Base-by-base conservation (phyloP, 2,329 filamentous ascomycete genomes). In the Nothomitra cinnamomea region DNA sequence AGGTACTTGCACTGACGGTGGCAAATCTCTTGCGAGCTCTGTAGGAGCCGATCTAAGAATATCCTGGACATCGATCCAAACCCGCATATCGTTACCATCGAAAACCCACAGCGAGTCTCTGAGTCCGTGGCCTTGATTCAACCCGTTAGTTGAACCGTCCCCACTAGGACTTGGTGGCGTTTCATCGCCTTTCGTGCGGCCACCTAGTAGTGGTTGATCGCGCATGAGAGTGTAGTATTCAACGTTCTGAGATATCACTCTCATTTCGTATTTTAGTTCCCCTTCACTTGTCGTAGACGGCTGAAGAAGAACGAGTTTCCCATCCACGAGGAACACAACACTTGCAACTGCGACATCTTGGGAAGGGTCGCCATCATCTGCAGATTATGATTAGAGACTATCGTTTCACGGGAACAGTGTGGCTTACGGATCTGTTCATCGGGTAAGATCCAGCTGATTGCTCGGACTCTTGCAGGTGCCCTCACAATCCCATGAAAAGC, bases 261-360 rank as follows among this genome's bases (percentile, higher is more conserved):
- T 84, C 92, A 98, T 98, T 63, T 96, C 90, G 63, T 98, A 98
- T 70, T 95, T 96, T 52, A 95, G 74, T 60, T 88, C 84, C 3
- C 86, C 85, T 43, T 84, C 79, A 50, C 86, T 85, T 52, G 85
- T 89, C 3, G 87, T 73, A 0, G 87, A 89, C 1, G 92, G 90
- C 58, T 94, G 87, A 50, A 98, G 75, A 38, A 96, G 71, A 10
- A 96, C 92, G 19, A 98, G 78, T 65, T 98, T 98, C 28, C 90
- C 92, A 63, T 98, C 92, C 1, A 98, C 89, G n/a, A 98, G 74
- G 62, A 98, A 95, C 13, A 98, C 71, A 12, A 98, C 89, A 0
- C 88, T 94, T 6, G 92, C 92, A 53, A 90, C 84, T 12, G 87
- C 83, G 7, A 98, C 92, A 65, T 98, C 92, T 64, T 94, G 87